Base-by-base conservation (phyloP, 768 basidiomycete genomes). In the Collybia sordida region DNA sequence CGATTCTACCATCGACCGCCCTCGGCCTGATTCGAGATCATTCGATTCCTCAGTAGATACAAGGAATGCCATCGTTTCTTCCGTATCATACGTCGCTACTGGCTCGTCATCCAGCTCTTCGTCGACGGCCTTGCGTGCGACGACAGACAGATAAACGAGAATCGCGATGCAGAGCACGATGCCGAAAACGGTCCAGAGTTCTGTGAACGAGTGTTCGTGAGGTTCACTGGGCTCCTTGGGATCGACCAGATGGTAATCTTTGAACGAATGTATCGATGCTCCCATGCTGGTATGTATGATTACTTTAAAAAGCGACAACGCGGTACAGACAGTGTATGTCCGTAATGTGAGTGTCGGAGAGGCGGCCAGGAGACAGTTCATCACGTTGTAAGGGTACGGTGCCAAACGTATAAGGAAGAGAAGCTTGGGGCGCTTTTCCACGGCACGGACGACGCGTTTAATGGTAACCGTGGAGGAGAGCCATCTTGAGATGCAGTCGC, bases 301-400 rank as follows among this genome's bases (percentile, higher is more conserved):
- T 59, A 95, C 82, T 67, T 97, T 96, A 82, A 91, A 82, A 47
- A 95, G 77, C 49, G 88, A 88, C 47, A 93, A 75, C 12, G 85
- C 86, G 19, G 94, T 93, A 74, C 89, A 87, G 43, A 81, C 63
- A 35, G 83, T 81, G 72, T 93, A 93, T 21, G 89, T 91, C 55
- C 77, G 76, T 55, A 94, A 75, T 4, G 85, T 86, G 57, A 95
- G 82, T 5, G 86, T 83, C 25, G 86, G 85, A n/a, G 89, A 84
- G 2, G 91, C 90, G 6, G 94, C 93, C 42, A 97, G 80, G 42
- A 97, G 83, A 62, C 88, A 90, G 72, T 96, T 97, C 85, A 96
- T 91, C 61, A 96, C 89, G 71, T 96, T 96, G 73, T 89, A 92
- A 0, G 88, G 90, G 64, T 93, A 92, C 3, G 91, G 91, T n/a